Base-by-base conservation (phyloP, 805 yeast genomes). In the Kluyveromyces nonfermentans region DNA sequence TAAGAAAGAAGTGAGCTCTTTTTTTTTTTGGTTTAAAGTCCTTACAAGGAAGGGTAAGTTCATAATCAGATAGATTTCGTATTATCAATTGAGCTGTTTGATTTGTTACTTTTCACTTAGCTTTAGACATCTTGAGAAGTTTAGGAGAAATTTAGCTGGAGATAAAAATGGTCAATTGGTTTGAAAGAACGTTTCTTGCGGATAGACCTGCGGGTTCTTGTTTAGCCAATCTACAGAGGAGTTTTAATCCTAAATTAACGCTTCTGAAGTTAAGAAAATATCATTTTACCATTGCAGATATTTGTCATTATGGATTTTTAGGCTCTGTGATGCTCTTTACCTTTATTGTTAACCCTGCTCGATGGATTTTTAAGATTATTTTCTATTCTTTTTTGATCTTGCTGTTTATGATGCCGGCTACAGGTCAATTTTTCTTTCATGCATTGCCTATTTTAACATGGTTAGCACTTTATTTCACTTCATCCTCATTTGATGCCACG, bases 371-470 rank as follows among this genome's bases (percentile, higher is more conserved):
- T 32, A 70, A 62, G 45, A 21, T 54, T 30, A 18, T 56, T 51
- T 44, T 56, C 49, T 46, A 59, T 63, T 34, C 67, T 69, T 39
- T 73, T 19, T 66, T 76, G 33, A 62, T 72, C 31, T 45, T 68
- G 17, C 52, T 73, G 9, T 68, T 84, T 48, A 65, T 83, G 41
- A 56, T 88, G 12, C 97, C 97, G 7, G 62, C 83, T 36, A 78
- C 93, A 1, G 74, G 84, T 7, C 97, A 90, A 62, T 87, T 89
- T 60, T 85, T 86, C 62, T 70, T 86, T 41, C 80, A 79, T 53
- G 93, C 87, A 12, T 64, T 85, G 57, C 97, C 97, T 3, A 78
- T 90, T 18, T 74, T 82, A 44, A 72, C 94, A 2, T 89, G 96
- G 96, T 74, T 86, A 51, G 78, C 87, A 19, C 71, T 90, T 42